Base-by-base conservation (phyloP, 352 stramenopile genomes). In the Elongisporangium senticosum region DNA sequence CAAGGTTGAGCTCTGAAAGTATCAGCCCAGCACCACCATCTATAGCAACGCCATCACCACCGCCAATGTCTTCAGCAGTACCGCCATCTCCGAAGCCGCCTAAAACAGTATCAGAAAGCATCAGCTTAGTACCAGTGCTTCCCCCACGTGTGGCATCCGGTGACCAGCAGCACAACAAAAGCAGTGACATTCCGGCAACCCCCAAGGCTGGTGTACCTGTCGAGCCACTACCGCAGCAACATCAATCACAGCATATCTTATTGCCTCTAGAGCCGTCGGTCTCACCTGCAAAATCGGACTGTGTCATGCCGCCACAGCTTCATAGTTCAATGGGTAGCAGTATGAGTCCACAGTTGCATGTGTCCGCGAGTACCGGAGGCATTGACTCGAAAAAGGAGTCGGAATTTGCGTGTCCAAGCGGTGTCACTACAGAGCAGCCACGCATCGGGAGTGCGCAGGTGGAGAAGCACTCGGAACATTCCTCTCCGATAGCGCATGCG, bases 211-310 rank as follows among this genome's bases (percentile, higher is more conserved):
- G 10, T 10, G 33, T 43, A 17, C 33, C 8, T 7, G 33, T 43
- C 7, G 33, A 39, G 4, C 21, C 22, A 33, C 17, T 19, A 55
- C 50, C 49, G 11, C 49, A 53, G 2, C 50, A 55, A 24, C 50
- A 55, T 40, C 11, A 24, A 33, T 19, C 21, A 4, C 6, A 28
- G 4, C 22, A 22, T 19, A 20, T 15, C 20, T 11, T 47, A 6
- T 17, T 59, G 54, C 33, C 54, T 21, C 39, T 37, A 11, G 49
- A 51, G 22, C n/a, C 62, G 5, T 26, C 19, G 1, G 20, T 17
- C 13, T 64, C 55, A 26, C 54, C 53, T 39, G 15, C 62, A 17
- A 60, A 68, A 26, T 20, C 49, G 22, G 58, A 63, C 22, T 49
- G 52, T 39, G 20, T 21, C 4, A 40, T 59, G 11, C n/a, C 58